These are phyloP conservation scores for Papiliotrema flavescens DNA, from an alignment of 1,284 basidiomycete species.

Conservation along the genomic window DNA sequence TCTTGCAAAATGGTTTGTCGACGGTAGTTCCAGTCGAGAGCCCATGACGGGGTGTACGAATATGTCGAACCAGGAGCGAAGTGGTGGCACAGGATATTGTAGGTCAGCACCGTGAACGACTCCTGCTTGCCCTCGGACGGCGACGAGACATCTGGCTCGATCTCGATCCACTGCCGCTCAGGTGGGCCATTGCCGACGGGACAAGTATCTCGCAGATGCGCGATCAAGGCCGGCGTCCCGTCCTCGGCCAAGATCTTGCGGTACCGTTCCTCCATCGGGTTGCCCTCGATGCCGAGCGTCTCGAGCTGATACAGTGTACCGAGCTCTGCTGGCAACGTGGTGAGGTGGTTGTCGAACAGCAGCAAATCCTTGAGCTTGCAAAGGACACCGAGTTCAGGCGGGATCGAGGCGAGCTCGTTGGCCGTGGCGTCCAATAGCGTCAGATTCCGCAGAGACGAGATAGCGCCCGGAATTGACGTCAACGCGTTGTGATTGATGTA, in stretches of 20 bases:
- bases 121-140: constrained; percentile 54
- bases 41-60: constrained; percentile 96
- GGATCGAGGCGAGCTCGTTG: constrained; percentile 75
- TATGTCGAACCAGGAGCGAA: constrained; percentile 88
- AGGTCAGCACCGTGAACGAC: constrained; percentile 77
- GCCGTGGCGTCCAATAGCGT: constrained; percentile 89
- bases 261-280: constrained; percentile 76
- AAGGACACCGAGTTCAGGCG: constrained; percentile 87
- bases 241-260: constrained; percentile 86
- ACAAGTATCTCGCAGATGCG: constrained; percentile 57
- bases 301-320: constrained; percentile 90
- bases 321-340: constrained; percentile 78
- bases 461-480: constrained; percentile 73
- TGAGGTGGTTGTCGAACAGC: constrained; percentile 90
- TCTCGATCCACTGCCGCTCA: constrained; percentile 73
- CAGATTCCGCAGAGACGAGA: constrained; percentile 78
- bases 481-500: constrained; percentile 98
- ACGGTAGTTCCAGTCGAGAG: constrained; percentile 89
- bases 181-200: constrained; percentile 79
- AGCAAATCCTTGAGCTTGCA: constrained; percentile 87
- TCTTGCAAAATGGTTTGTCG: constrained; percentile 88
- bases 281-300: constrained; percentile 91
- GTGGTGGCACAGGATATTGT: constrained; percentile 93
- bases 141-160: constrained; percentile 61
- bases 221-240: constrained; percentile 81